Base-by-base conservation (phyloP, 345 rosid species). In the Excoecaria agallocha region DNA sequence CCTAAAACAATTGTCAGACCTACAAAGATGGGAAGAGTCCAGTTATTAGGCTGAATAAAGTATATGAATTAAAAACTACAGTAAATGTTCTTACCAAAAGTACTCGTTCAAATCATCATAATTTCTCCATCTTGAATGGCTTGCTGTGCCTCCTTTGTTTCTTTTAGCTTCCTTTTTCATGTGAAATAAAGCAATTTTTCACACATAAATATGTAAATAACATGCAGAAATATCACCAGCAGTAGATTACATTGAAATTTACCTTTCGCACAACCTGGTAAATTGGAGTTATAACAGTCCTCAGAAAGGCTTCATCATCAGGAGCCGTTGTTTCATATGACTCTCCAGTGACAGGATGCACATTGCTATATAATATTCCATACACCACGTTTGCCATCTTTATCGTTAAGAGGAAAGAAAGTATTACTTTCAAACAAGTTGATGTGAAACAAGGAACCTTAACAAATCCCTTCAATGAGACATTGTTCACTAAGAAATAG, bases 41-140 rank as follows among this genome's bases (percentile, higher is more conserved):
- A 74, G 63, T n/a, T 72, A 66, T 3, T 49, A 22, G 22, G 46
- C 24, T 48, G 43, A 39, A 30, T 76, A 19, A 70, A 77, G 68
- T 50, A 77, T 16, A 67, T 0, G 43, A 37, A 72, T 41, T 77
- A 80, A 39, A 74, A 71, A 69, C 17, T 67, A 68, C 30, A 46
- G 10, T 68, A 65, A 82, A 52, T 58, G 24, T 78, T 80, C 85
- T 84, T 76, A 95, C 99, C 99, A 95, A 74, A 95, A 95, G 85
- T 91, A 95, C 85, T 95, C 99, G 77, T 95, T 95, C 66, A 95
- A 75, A 79, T 95, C 99, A 83, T 95, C 99, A 76, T 95, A 95
- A 74, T 95, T 95, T 84, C 99, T 93, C 99, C 98, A 93, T 82
- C 73, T 89, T 57, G 99, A 91, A 86, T 93, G 98, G 82, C 99